Conservation (phyloP, 768 basidiomycete species). For the Pleurotus pulmonarius region DNA sequence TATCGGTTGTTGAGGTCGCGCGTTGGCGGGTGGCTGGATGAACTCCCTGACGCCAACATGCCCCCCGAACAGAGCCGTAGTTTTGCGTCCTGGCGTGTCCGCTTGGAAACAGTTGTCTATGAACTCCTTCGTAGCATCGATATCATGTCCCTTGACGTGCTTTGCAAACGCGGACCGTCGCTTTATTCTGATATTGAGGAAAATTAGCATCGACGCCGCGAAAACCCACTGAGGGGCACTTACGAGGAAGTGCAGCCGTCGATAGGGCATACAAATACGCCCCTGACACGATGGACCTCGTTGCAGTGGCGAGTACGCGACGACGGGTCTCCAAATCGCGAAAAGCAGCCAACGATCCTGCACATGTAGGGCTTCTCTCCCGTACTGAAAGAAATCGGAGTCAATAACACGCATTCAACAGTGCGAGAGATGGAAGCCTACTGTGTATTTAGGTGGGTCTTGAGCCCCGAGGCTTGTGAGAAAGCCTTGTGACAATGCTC, state of each 20-base stretch:
- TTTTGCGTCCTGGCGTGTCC: conserved; percentile 16
- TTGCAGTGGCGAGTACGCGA: conserved; percentile 63
- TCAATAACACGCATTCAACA: neutral
- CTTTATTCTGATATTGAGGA: conserved; percentile 48
- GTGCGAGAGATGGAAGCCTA: conserved; percentile 28
- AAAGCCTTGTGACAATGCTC: conserved; percentile 51
- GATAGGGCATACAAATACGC: conserved; percentile 42
- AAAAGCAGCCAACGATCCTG: conserved; percentile 38
- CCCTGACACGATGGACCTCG: conserved; percentile 47
- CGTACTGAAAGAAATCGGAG: conserved; percentile 32
- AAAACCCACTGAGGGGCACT: conserved; percentile 10
- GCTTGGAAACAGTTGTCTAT: conserved; percentile 28
- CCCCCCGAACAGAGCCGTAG: conserved; percentile 11
- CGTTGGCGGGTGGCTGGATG: neutral
- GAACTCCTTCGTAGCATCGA: conserved; percentile 24
- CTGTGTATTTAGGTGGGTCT: conserved; percentile 67
- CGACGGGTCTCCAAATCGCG: conserved; percentile 65
- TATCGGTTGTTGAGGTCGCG: neutral
- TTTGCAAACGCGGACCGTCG: conserved; percentile 53
- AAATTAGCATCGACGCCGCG: conserved; percentile 1
- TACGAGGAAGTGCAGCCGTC: conserved; percentile 46
- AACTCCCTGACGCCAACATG: neutral
- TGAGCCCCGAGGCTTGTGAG: conserved; percentile 55
- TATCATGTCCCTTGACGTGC: conserved; percentile 52
- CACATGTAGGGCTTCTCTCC: conserved; percentile 51